Base-by-base conservation (phyloP, 805 yeast species). In the Grigorovia transvaalensis region DNA sequence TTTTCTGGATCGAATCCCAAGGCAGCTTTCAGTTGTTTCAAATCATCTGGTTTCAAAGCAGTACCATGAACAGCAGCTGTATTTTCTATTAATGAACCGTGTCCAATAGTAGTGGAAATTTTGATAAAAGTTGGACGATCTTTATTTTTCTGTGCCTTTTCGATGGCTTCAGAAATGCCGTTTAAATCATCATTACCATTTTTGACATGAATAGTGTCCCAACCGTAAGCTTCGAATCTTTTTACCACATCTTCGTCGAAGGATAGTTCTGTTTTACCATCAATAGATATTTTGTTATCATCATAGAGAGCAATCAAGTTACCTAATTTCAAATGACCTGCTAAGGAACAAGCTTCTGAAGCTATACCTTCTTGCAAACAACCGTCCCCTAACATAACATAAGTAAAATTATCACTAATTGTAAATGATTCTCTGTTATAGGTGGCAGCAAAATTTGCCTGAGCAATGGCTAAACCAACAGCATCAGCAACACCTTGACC, bases 321-420 rank as follows among this genome's bases (percentile, higher is more conserved):
- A 71, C 86, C 87, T 71, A 93, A 82, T 77, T 88, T 79, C 72
- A 91, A 78, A 74, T 91, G 98, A 64, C 99, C 99, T 57, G 99
- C 99, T 55, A 90, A 74, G 41, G 98, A 91, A 61, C 80, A 79
- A 51, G 97, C 95, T 78, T 91, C 99, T 53, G 93, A 81, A 55
- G 97, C 80, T 57, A 91, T 88, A 80, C 99, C 99, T 78, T 91
- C 99, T 89, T 84, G 85, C 77, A 91, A 77, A 77, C 98, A 93
- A 62, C 98, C 99, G 64, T 91, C 99, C 75, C 99, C 99, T 53
- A 88, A 73, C 76, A 93, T 81, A 60, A 73, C 71, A 74, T 81
- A 91, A 56, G 88, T 81, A 79, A 75, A 79, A 70, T 80, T 79
- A 75, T 88, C 87, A 53, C 78, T 53, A 91, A 62, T 44, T 78